Base-by-base conservation (phyloP, 805 yeast species). In the Dipodascopsis uninucleata region DNA sequence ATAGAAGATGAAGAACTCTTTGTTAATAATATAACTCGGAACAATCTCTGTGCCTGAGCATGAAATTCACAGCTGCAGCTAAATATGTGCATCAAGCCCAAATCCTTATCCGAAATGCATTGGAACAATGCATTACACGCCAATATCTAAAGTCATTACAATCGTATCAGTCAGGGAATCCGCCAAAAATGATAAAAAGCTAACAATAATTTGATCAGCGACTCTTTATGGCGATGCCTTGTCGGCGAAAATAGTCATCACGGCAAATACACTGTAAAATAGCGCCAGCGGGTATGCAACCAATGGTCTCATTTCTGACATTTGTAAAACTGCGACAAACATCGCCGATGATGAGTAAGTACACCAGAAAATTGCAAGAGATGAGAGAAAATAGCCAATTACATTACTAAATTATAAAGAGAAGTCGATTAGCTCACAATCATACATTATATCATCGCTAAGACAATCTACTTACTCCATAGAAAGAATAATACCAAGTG, bases 341-440 rank as follows among this genome's bases (percentile, higher is more conserved):
- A 93, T 84, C 1, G 96, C 97, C 9, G 96, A 85, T 0, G 97
- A 86, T 1, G 97, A 79, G 67, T 80, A 82, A 0, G 97, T 87
- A 63, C 96, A 85, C 97, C 97, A 93, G 14, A 74, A 62, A 7
- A 89, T 86, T 14, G 85, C 77, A 25, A 85, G 52, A 0, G 75
- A 70, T 43, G 90, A 79, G 46, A 85, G 56, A 2, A 75, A 49
- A 61, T 88, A 88, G 1, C 97, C 97, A 24, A 79, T 26, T 1
- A 76, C 57, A 58, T 85, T 85, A 62, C 60, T 57, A 36, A 12
- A 28, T 40, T 4, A n/a, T n/a, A n/a, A n/a, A n/a, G n/a, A n/a
- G n/a, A n/a, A n/a, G n/a, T n/a, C 17, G 28, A 2, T 10, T n/a
- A 18, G 9, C 32, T 14, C 5, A 23, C 20, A 18, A 40, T 7